These are phyloP conservation scores for Poterioochromonas sp. DNA, from an alignment of 352 stramenopile species.

Conservation along the genomic window DNA sequence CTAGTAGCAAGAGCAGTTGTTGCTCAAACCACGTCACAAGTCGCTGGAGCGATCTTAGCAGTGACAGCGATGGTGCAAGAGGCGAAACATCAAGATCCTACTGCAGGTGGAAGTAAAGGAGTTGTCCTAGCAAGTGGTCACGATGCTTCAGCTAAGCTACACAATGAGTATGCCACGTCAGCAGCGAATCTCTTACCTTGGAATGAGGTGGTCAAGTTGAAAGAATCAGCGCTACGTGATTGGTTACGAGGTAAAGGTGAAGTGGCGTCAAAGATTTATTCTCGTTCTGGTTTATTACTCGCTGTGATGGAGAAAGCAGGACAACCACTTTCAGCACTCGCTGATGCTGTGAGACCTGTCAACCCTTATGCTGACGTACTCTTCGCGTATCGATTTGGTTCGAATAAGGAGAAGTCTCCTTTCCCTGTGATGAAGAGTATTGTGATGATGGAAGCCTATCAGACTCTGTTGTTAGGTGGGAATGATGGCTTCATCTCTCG, in stretches of 20 bases:
- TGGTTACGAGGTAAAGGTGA: background rate
- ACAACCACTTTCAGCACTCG: background rate
- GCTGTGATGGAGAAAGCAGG: background rate
- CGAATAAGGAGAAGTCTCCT: background rate
- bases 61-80: background rate
- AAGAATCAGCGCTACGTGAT: background rate
- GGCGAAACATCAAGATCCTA: too few species aligned
- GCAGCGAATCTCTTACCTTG: background rate
- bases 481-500: background rate
- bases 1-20: background rate
- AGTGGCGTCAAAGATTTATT: background rate
- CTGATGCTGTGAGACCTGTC: background rate
- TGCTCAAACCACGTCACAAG: background rate
- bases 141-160: too few species aligned
- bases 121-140: too few species aligned
- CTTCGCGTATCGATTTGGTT: background rate
- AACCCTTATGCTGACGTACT: background rate
- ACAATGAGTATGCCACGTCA: background rate
- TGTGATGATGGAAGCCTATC: background rate
- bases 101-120: too few species aligned
- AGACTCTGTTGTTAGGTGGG: background rate
- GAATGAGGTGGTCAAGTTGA: background rate
- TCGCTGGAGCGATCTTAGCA: background rate
- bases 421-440: background rate
- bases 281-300: background rate